Evolutionary conservation across 345 rosid species (phyloP), one percentile per base, ranked within the genome.

Genomic region (Heritiera fomes): DNA sequence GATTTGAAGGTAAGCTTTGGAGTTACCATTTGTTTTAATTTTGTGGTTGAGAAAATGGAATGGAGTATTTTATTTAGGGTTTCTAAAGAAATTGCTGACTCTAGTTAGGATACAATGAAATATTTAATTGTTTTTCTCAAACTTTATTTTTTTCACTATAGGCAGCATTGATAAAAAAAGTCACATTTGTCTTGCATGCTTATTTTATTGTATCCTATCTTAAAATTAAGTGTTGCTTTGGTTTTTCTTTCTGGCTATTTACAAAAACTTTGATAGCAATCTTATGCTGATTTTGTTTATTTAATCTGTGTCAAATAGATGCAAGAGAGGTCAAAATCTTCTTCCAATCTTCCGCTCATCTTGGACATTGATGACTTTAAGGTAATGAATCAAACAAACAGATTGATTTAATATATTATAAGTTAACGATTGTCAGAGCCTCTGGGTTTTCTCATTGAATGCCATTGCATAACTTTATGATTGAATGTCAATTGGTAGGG

Each of bases 281-380:
- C 49, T 49, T 50, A 20, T 70, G 52, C 8, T 78, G 9, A 50
- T 55, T 0, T 45, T 60, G 34, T 62, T 66, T 79, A 62, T 73
- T 69, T 78, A 69, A 56, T 58, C 75, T 59, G 8, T 23, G 50
- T 61, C 74, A 78, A 76, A 67, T 75, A 93, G 94, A 96, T 96
- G 99, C 87, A 81, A 79, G 89, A 86, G 76, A 77, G 80, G 79
- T 70, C 91, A 52, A 91, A 87, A 85, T 79, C 97, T 52, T 75
- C 94, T 40, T 86, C 98, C 81, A 86, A 92, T 12, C 80, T 83
- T 80, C 93, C 98, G 13, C 86, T 97, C 80, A 94, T 97, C 86
- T 91, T 97, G 63, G 95, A 94, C 75, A 83, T 92, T 61, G 95
- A 91, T 5, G 98, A 97, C 85, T 97, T 97, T 83, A 97, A 94